phyloP scores from a whole-genome alignment of 805 yeast species.

The Wickerhamomyces pijperi region DNA sequence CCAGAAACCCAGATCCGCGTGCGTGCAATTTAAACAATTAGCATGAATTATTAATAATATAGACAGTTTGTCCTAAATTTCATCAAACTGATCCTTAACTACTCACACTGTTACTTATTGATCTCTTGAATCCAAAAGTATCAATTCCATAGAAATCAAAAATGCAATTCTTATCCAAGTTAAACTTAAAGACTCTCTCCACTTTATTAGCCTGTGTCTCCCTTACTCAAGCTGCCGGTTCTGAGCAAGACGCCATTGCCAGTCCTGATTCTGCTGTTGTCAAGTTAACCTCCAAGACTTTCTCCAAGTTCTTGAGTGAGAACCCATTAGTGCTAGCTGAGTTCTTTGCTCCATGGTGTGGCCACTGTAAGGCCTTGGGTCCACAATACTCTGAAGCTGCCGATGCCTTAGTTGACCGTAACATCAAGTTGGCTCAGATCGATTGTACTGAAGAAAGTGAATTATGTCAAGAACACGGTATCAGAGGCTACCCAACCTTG shows the following conservation, averaged over 20 bases:
- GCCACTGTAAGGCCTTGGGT: constrained; percentile 83
- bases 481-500: constrained; percentile 78
- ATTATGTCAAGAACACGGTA: constrained; percentile 54
- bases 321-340: constrained; percentile 79
- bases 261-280: constrained; percentile 82
- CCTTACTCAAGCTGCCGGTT: constrained; percentile 27
- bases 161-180: constrained; percentile 27
- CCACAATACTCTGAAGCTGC: constrained; percentile 76
- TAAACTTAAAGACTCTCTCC: constrained; percentile 26
- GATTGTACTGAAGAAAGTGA: constrained; percentile 76
- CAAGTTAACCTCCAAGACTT: constrained; percentile 56
- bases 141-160: no score
- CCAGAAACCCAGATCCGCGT: no score
- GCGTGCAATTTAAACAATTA: no score
- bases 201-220: constrained; percentile 28
- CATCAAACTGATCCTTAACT: no score
- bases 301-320: constrained; percentile 50
- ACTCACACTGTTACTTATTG: no score
- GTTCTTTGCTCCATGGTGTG: constrained; percentile 97
- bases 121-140: no score
- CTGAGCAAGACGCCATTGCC: constrained; percentile 54
- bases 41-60: no score
- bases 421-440: constrained; percentile 68
- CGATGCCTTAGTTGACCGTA: constrained; percentile 43
- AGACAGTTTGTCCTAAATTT: background rate